These are phyloP conservation scores for Colletotrichum godetiae DNA, from an alignment of 2,329 filamentous ascomycete genomes.

Conservation along the genomic window DNA sequence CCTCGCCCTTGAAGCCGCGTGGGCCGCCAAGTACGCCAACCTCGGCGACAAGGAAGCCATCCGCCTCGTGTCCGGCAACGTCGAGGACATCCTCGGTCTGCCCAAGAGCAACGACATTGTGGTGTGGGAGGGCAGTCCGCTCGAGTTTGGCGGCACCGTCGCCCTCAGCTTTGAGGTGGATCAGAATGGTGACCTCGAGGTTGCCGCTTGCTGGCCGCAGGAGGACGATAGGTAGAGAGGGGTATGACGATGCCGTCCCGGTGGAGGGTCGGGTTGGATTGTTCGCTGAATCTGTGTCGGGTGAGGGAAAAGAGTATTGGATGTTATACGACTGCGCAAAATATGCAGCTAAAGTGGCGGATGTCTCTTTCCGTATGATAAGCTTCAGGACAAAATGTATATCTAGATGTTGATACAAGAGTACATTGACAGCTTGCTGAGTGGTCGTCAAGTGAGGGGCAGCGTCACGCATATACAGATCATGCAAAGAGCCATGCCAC, in stretches of 20 bases:
- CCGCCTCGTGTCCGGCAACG: conserved; percentile 51
- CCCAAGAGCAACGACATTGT: conserved; percentile 51
- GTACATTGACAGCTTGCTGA: not conserved
- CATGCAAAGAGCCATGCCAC: not conserved
- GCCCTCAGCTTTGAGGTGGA: conserved; percentile 48
- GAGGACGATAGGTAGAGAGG: conserved; percentile 13
- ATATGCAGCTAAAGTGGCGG: not conserved
- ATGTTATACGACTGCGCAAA: no score
- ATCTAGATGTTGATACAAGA: no score
- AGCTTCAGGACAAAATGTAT: no score
- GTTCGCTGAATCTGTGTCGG: not conserved
- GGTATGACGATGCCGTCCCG: not conserved
- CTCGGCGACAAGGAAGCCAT: conserved; percentile 47
- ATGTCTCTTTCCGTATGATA: not conserved
- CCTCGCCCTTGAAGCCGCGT: conserved; percentile 51
- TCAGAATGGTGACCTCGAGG: conserved; percentile 39
- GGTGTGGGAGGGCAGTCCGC: conserved; percentile 55
- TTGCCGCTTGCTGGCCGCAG: conserved; percentile 45
- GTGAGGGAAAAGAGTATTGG: no score
- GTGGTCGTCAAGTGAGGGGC: not conserved
- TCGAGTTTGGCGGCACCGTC: conserved; percentile 52
- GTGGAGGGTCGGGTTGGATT: not conserved
- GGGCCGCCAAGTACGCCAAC: conserved; percentile 53
- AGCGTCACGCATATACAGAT: not conserved
- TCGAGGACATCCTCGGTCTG: conserved; percentile 54